Evolutionary conservation across 2,329 filamentous ascomycete genomes (phyloP).

Genomic region (Shiraia bambusicola): DNA sequence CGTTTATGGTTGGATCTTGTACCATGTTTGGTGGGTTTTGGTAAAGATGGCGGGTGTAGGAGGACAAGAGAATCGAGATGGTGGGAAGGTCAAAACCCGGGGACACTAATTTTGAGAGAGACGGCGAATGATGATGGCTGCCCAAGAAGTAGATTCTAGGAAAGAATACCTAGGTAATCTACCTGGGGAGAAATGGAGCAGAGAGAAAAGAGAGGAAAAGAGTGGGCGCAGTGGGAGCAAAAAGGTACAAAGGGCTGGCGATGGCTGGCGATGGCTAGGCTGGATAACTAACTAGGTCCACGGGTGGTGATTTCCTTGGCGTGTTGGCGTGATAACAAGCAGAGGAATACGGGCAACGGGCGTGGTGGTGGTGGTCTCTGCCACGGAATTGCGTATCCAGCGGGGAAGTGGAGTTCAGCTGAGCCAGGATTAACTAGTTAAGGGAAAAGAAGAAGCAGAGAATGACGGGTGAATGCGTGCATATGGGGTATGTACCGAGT

Average conservation of each 20-base stretch:
- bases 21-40: conserved; percentile 24
- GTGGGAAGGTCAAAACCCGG: conserved; percentile 1
- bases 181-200: not conserved
- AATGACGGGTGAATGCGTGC: not conserved
- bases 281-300: too few species aligned
- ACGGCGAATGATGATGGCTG: not conserved
- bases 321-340: conserved; percentile 14
- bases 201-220: conserved; percentile 21
- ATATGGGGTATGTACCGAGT: too few species aligned
- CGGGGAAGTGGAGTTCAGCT: too few species aligned
- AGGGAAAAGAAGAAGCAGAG: not conserved
- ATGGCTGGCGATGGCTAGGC: conserved; percentile 27
- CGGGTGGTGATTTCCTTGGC: conserved; percentile 28
- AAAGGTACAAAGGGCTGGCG: conserved; percentile 15
- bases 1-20: conserved; percentile 25
- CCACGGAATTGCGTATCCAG: too few species aligned
- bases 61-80: conserved; percentile 1
- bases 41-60: conserved; percentile 1
- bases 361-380: too few species aligned
- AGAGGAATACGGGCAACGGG: conserved; percentile 11
- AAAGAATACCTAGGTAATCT: not conserved
- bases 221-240: conserved; percentile 22
- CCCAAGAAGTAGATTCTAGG: conserved; percentile 1
- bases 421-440: not conserved
- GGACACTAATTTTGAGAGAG: not conserved